Evolutionary conservation across 306 rosid genomes (phyloP).

Genomic region (Cicer judaicum): DNA sequence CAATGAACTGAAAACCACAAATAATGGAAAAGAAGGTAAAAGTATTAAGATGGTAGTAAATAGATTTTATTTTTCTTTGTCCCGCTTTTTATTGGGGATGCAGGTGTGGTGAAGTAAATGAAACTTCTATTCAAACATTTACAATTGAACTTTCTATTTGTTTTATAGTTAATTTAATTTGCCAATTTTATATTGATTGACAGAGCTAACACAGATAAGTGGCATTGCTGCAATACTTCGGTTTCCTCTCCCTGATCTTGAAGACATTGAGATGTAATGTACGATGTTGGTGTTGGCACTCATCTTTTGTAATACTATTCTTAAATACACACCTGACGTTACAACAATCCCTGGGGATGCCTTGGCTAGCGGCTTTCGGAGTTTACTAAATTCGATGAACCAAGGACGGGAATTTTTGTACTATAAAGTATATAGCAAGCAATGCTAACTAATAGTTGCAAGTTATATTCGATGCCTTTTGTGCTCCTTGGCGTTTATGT

Average conservation of each 20-base stretch:
- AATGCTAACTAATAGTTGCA: slow-evolving; percentile 27
- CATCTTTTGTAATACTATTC: slow-evolving; percentile 1
- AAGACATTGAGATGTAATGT: slow-evolving; percentile 85
- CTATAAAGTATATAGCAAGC: slow-evolving; percentile 26
- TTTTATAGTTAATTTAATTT: slow-evolving; percentile 28
- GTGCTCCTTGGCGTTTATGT: slow-evolving; percentile 35
- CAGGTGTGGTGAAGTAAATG: background rate
- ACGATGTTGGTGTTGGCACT: slow-evolving; percentile 27
- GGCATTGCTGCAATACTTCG: slow-evolving; percentile 91
- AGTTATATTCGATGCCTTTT: slow-evolving; percentile 32
- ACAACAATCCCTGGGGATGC: slow-evolving; percentile 13
- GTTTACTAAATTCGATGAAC: slow-evolving; percentile 16
- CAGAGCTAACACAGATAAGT: slow-evolving; percentile 78
- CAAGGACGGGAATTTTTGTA: slow-evolving; percentile 6
- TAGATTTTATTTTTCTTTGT: background rate
- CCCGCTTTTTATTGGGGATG: background rate
- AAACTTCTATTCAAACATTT: slow-evolving; percentile 12
- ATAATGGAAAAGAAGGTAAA: slow-evolving; percentile 3
- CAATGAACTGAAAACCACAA: slow-evolving; percentile 16
- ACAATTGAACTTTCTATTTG: background rate
- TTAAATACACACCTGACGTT: slow-evolving; percentile 25
- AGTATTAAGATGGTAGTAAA: slow-evolving; percentile 25
- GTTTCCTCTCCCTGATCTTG: slow-evolving; percentile 95
- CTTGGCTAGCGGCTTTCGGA: background rate
- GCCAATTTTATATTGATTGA: slow-evolving; percentile 28